A percentile compares a stretch with the other conserved stretches of the same genome.
phyloP scores from a whole-genome alignment of 1,284 basidiomycete genomes.

The Schizopora paradoxa region DNA sequence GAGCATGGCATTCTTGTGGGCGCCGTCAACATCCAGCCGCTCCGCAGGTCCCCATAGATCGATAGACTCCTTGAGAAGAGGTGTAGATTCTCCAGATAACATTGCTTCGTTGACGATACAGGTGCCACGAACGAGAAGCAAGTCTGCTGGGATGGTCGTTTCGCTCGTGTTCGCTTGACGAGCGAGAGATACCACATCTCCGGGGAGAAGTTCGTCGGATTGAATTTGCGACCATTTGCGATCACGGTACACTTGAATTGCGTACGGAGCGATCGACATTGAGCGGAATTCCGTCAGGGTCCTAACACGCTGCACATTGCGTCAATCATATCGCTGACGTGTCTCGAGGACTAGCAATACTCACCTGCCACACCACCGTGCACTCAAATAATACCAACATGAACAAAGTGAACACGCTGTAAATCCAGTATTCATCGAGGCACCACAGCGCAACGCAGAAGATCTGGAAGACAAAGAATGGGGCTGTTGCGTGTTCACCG shows the following conservation, averaged over 20 bases:
- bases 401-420: constrained; percentile 92
- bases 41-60: constrained; percentile 77
- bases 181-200: constrained; percentile 83
- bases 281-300: constrained; percentile 93
- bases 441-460: constrained; percentile 96
- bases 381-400: constrained; percentile 97
- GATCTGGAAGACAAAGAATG: constrained; percentile 95
- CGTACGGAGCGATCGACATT: constrained; percentile 88
- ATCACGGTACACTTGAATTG: constrained; percentile 77
- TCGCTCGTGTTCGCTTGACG: constrained; percentile 52
- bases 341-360: constrained; percentile 22
- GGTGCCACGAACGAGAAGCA: constrained; percentile 82
- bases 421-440: constrained; percentile 97
- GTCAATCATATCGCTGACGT: background rate
- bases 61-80: constrained; percentile 88
- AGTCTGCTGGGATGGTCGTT: constrained; percentile 85
- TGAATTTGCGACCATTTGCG: constrained; percentile 76
- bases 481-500: constrained; percentile 86
- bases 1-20: constrained; percentile 83
- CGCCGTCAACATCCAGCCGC: constrained; percentile 75
- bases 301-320: constrained; percentile 59
- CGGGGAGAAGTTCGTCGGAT: constrained; percentile 83
- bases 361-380: constrained; percentile 92
- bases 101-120: constrained; percentile 97
- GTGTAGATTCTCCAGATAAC: constrained; percentile 95